Evolutionary conservation across 163 green algal species (phyloP), one percentile per base, ranked within the genome.

Genomic region (Scenedesmus sp.): DNA sequence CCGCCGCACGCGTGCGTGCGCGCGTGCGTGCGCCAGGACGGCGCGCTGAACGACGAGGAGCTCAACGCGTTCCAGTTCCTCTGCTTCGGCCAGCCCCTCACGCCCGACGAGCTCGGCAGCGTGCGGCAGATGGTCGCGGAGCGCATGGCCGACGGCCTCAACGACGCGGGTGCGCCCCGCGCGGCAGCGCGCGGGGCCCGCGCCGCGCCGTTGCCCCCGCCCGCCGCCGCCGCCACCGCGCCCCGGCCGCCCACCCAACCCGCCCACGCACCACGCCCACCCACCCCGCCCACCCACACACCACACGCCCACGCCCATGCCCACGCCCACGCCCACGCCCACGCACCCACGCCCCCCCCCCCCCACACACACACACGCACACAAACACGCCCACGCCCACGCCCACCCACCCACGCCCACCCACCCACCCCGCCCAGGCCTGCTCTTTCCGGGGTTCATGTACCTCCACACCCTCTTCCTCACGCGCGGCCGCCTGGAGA

Each of bases 391-490:
- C n/a, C n/a, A n/a, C n/a, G n/a, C n/a, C n/a, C n/a, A n/a, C n/a
- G n/a, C n/a, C n/a, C n/a, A n/a, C n/a, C n/a, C n/a, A n/a, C n/a
- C n/a, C n/a, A n/a, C n/a, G n/a, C n/a, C n/a, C n/a, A n/a, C n/a
- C n/a, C n/a, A n/a, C n/a, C n/a, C n/a, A n/a, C n/a, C n/a, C n/a
- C n/a, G n/a, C n/a, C 51, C 53, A 56, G 78, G 84, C 24, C 60
- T 93, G n/a, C 89, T 87, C 9, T 73, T 90, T 36, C 64, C 77
- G 0, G 84, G 84, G 24, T 92, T 92, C 73, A 87, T 97, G 54
- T 97, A 94, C 81, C 84, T 98, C 66, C 91, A 98, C 80, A 89
- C 92, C 26, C 88, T 99, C 11, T 99, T 99, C 87, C 95, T 99
- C 24, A 94, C 98, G 79, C 83, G 91, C 0, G 95, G 95, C 5